Conservation (phyloP, 257 asterid genomes). For the Solanum lycopersicoides region DNA sequence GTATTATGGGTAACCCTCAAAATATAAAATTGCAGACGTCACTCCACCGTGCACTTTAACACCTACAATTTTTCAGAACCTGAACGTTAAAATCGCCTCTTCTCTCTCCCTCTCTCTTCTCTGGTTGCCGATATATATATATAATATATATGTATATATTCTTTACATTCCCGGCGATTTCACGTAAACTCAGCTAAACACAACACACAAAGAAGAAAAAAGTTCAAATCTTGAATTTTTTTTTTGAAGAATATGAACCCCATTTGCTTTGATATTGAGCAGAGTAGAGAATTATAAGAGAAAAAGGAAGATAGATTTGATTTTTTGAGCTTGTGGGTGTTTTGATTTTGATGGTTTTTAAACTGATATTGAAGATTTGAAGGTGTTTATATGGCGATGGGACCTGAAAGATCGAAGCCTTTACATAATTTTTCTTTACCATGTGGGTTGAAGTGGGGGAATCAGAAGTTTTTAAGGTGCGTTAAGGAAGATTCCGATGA, state of each 20-base stretch:
- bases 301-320: neutral
- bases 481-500: constrained; percentile 41
- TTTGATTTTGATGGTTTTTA: neutral
- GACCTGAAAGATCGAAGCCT: constrained; percentile 43
- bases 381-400: constrained; percentile 29
- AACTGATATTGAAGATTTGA: neutral
- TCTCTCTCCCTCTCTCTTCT: neutral
- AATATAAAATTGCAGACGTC: neutral
- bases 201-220: neutral
- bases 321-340: neutral
- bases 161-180: constrained; percentile 19
- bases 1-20: neutral
- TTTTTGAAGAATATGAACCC: neutral
- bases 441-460: constrained; percentile 58
- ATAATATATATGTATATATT: too few species aligned
- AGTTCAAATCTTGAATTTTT: neutral
- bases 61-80: neutral
- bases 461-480: constrained; percentile 50
- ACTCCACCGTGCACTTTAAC: neutral
- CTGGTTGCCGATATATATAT: neutral
- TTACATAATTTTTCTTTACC: constrained; percentile 66
- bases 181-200: constrained; percentile 1
- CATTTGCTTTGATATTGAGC: neutral
- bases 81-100: constrained; percentile 22
- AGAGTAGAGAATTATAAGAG: neutral